Conservation (phyloP, 2,329 filamentous ascomycete species). For the Didymella arachidicola region DNA sequence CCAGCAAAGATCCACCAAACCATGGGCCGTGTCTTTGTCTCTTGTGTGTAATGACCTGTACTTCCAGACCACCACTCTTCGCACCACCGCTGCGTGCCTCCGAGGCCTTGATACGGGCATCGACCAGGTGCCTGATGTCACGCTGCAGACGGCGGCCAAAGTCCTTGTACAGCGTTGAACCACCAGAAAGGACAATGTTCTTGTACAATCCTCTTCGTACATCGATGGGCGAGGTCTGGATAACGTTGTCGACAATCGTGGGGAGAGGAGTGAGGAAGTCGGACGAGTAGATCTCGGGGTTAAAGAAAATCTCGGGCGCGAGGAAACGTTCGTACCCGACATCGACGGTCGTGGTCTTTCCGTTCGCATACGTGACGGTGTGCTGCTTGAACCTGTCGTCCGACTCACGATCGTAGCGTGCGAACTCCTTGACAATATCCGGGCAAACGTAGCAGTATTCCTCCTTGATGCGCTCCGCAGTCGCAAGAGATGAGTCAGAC, state of each 20-base stretch:
- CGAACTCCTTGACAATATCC: constrained; percentile 98
- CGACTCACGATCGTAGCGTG: constrained; percentile 90
- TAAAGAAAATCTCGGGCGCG: constrained; percentile 99
- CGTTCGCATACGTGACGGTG: constrained; percentile 83
- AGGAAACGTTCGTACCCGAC: constrained; percentile 98
- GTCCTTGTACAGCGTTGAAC: constrained; percentile 97
- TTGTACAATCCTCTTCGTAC: constrained; percentile 97
- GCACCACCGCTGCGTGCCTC: constrained; percentile 91
- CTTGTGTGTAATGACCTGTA: constrained; percentile 97
- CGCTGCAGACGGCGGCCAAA: constrained; percentile 95
- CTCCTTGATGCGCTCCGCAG: constrained; percentile 97
- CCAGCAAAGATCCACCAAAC: constrained; percentile 96
- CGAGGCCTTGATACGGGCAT: constrained; percentile 89
- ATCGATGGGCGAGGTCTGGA: constrained; percentile 97
- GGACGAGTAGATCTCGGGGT: constrained; percentile 98
- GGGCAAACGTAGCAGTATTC: constrained; percentile 98
- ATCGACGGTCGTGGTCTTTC: constrained; percentile 83
- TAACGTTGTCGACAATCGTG: constrained; percentile 92
- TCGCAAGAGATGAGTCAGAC: constrained; percentile 95
- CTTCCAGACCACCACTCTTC: constrained; percentile 91
- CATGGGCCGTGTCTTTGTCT: constrained; percentile 96
- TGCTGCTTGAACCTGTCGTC: constrained; percentile 87
- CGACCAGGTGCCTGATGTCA: constrained; percentile 95
- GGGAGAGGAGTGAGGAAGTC: constrained; percentile 97
- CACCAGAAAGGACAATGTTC: constrained; percentile 98